These are phyloP conservation scores for Plasmodium fragile DNA, from an alignment of 169 alveolate genomes.

Conservation along the genomic window DNA sequence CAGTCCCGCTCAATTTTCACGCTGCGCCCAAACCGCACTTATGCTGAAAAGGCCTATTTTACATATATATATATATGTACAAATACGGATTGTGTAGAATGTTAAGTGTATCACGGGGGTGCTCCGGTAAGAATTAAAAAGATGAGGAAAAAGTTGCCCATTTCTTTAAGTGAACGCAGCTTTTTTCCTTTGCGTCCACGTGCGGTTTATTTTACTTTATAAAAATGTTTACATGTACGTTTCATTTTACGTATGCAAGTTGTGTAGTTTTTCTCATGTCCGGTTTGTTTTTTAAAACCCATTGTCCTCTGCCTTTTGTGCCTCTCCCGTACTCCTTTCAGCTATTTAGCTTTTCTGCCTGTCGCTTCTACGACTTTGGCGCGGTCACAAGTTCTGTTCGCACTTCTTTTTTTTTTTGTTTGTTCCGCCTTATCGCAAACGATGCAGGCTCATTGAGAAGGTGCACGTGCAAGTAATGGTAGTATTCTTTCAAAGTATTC, in stretches of 20 bases:
- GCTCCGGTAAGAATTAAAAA: neutral
- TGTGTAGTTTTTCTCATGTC: neutral
- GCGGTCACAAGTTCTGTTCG: neutral
- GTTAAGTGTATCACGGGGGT: neutral
- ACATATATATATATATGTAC: neutral
- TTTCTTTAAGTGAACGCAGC: neutral
- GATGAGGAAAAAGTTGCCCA: neutral
- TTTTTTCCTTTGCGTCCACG: neutral
- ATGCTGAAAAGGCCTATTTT: neutral
- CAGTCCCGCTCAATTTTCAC: neutral
- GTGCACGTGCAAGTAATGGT: neutral
- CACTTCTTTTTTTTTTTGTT: neutral
- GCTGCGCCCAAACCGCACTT: neutral
- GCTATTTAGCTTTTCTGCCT: neutral
- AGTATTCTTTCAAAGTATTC: neutral
- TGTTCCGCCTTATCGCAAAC: neutral
- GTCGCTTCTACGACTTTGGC: neutral
- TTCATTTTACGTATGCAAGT: neutral
- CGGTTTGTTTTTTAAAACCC: neutral
- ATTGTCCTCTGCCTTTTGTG: neutral
- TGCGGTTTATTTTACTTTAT: neutral
- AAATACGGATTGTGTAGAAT: neutral
- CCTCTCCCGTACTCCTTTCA: neutral
- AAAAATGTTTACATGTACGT: conserved; percentile 4
- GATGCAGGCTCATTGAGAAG: neutral